A percentile compares a stretch with the other conserved stretches of the same genome.
Conservation (phyloP, 495 filamentous ascomycete genomes). For the Podospora australis region DNA sequence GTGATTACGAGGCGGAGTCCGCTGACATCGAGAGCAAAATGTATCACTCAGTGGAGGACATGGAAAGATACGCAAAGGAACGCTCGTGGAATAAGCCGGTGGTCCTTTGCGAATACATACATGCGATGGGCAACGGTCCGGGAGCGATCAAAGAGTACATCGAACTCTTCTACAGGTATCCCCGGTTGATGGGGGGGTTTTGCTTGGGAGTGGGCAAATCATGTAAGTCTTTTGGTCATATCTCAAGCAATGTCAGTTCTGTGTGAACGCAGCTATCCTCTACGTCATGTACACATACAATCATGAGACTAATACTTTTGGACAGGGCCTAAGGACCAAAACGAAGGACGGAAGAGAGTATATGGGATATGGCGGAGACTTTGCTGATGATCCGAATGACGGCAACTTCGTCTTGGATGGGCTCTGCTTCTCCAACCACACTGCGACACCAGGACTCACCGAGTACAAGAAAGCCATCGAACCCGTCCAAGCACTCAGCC, state of each 20-base stretch:
- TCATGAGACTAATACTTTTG: too few relatives aligned
- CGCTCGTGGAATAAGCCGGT: slow-evolving; percentile 48
- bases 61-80: slow-evolving; percentile 35
- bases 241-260: too few relatives aligned
- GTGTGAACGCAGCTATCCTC: too few relatives aligned
- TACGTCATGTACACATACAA: too few relatives aligned
- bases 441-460: slow-evolving; percentile 50
- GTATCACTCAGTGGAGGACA: slow-evolving; percentile 52
- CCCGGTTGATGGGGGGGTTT: slow-evolving; percentile 63
- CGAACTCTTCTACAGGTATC: slow-evolving; percentile 58
- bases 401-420: slow-evolving; percentile 65
- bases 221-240: too few relatives aligned
- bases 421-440: slow-evolving; percentile 53
- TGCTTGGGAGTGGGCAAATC: slow-evolving; percentile 74
- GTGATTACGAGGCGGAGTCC: slow-evolving; percentile 51
- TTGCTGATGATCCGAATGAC: slow-evolving; percentile 64
- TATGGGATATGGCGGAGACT: slow-evolving; percentile 68
- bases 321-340: slow-evolving; percentile 50
- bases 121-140: slow-evolving; percentile 73
- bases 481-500: slow-evolving; percentile 44
- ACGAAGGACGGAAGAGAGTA: slow-evolving; percentile 49
- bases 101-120: slow-evolving; percentile 63
- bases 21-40: slow-evolving; percentile 62
- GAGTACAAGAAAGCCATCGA: slow-evolving; percentile 63
- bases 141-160: slow-evolving; percentile 62